These are phyloP conservation scores for Ophiostoma piceae DNA, from an alignment of 2,329 filamentous ascomycete species.

Conservation along the genomic window DNA sequence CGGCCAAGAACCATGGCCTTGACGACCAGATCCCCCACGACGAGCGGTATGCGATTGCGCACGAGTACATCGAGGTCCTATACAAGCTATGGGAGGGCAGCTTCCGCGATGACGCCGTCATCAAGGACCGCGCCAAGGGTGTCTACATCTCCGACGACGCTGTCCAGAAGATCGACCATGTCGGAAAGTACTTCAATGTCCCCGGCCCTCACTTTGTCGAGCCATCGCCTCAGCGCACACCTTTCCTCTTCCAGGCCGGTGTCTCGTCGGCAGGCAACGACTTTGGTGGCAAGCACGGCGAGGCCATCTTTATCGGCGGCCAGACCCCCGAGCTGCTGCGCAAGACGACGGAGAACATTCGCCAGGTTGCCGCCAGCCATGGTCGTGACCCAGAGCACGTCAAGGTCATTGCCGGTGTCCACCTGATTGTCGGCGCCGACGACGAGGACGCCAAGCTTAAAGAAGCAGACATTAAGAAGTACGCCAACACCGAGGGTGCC, in stretches of 20 bases:
- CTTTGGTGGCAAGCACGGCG: constrained; percentile 30
- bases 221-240: constrained; percentile 26
- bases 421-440: constrained; percentile 26
- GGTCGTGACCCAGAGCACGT: constrained; percentile 27
- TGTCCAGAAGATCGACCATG: constrained; percentile 25
- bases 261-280: constrained; percentile 28
- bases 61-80: constrained; percentile 28
- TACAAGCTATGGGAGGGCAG: constrained; percentile 27
- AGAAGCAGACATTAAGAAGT: constrained; percentile 33
- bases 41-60: constrained; percentile 28
- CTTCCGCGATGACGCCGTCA: constrained; percentile 24
- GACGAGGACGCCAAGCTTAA: constrained; percentile 29
- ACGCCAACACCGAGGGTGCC: constrained; percentile 26
- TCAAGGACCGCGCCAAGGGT: constrained; percentile 18
- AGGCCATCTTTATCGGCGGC: constrained; percentile 29
- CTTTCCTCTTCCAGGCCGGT: constrained; percentile 29
- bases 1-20: constrained; percentile 25
- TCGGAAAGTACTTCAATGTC: constrained; percentile 23
- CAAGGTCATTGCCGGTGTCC: constrained; percentile 29
- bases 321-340: constrained; percentile 23
- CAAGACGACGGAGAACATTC: constrained; percentile 22
- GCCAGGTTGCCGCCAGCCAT: constrained; percentile 30
- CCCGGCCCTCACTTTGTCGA: constrained; percentile 30
- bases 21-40: constrained; percentile 25
- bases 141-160: constrained; percentile 21